These are phyloP conservation scores for Lactarius vividus DNA, from an alignment of 768 basidiomycete species.

Conservation along the genomic window DNA sequence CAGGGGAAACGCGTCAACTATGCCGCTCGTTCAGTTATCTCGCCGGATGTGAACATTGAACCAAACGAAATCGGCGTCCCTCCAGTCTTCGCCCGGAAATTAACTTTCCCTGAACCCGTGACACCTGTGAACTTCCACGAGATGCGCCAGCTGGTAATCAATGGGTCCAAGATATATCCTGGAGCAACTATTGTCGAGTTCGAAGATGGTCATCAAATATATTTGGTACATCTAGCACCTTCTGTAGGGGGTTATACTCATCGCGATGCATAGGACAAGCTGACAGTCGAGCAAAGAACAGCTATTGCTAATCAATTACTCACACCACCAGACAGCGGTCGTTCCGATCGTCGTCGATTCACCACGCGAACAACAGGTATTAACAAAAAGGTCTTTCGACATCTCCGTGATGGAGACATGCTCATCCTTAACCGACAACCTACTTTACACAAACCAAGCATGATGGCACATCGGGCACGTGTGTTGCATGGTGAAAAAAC, in stretches of 20 bases:
- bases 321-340: constrained; percentile 82
- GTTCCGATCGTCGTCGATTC: constrained; percentile 49
- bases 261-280: constrained; percentile 59
- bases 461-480: constrained; percentile 97
- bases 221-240: constrained; percentile 53
- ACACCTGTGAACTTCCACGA: constrained; percentile 88
- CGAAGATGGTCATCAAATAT: constrained; percentile 88
- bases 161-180: constrained; percentile 83
- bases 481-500: constrained; percentile 96
- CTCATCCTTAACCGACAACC: constrained; percentile 97
- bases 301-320: constrained; percentile 94
- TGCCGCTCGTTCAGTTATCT: constrained; percentile 99
- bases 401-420: constrained; percentile 92
- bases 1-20: constrained; percentile 99
- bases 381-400: constrained; percentile 98
- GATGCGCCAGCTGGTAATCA: constrained; percentile 85
- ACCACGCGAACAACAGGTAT: constrained; percentile 74
- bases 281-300: constrained; percentile 84
- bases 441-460: constrained; percentile 97
- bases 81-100: constrained; percentile 92
- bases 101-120: constrained; percentile 97
- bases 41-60: constrained; percentile 98
- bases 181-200: constrained; percentile 94
- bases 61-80: constrained; percentile 98
- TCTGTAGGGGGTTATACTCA: background rate